Conservation (phyloP, 2,329 filamentous ascomycete genomes). For the Amesomyces nigricolor region DNA sequence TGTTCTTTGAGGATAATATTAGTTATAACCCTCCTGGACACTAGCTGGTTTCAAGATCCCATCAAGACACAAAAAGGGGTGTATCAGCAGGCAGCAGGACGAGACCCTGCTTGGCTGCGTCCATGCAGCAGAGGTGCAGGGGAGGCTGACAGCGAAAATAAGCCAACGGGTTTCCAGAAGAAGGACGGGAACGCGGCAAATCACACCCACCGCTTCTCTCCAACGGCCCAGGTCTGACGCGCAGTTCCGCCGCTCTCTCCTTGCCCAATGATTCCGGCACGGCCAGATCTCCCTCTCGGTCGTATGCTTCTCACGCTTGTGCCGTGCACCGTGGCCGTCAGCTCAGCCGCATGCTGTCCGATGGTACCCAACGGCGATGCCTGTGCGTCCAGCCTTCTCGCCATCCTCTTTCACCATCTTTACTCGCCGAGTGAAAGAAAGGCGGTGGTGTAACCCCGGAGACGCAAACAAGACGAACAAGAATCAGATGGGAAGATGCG, state of each 20-base stretch:
- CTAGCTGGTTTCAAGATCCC: too few relatives aligned
- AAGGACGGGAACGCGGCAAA: not conserved
- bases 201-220: not conserved
- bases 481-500: not conserved
- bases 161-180: not conserved
- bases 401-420: not conserved
- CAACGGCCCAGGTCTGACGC: not conserved
- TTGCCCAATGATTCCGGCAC: slow-evolving; percentile 6
- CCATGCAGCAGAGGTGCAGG: not conserved
- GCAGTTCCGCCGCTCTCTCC: not conserved
- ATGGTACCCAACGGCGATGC: not conserved
- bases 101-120: too few relatives aligned
- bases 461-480: not conserved
- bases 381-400: not conserved
- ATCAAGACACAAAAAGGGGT: too few relatives aligned
- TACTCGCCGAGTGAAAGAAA: too few relatives aligned
- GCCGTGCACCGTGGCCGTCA: not conserved
- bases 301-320: not conserved
- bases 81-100: not conserved
- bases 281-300: not conserved
- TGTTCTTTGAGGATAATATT: too few relatives aligned
- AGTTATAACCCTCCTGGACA: too few relatives aligned
- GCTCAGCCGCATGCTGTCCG: slow-evolving; percentile 4
- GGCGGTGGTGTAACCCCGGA: too few relatives aligned
- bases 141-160: slow-evolving; percentile 4